These are phyloP conservation scores for Globisporangium abappressorium DNA, from an alignment of 352 stramenopile genomes.

Conservation along the genomic window DNA sequence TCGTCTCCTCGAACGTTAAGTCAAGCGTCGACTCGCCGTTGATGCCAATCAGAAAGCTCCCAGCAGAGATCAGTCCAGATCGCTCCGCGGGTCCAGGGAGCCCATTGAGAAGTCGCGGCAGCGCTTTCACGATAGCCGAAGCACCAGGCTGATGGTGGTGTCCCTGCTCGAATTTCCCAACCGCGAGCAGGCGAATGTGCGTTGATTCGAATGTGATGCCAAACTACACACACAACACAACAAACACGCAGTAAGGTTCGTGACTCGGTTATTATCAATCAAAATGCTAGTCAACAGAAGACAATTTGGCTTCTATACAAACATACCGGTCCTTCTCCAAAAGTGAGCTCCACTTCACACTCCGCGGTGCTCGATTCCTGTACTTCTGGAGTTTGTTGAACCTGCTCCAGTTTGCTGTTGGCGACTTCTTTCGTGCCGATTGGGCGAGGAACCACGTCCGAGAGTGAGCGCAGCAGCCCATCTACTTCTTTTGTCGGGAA, in stretches of 20 bases:
- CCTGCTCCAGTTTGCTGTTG: not conserved
- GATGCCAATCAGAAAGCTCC: constrained; percentile 68
- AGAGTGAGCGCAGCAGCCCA: constrained; percentile 29
- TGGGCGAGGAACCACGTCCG: constrained; percentile 41
- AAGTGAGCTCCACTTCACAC: constrained; percentile 64
- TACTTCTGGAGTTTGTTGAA: not conserved
- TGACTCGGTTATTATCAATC: not conserved
- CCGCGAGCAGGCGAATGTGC: constrained; percentile 57
- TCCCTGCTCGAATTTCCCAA: constrained; percentile 45
- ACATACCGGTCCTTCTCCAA: constrained; percentile 62
- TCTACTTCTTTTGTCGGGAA: constrained; percentile 49
- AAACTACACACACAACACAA: constrained; percentile 29
- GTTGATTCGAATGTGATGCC: constrained; percentile 80
- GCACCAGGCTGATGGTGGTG: constrained; percentile 27
- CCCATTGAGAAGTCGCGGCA: constrained; percentile 56
- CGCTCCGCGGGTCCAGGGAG: constrained; percentile 59
- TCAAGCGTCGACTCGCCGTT: constrained; percentile 67
- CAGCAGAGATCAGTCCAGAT: constrained; percentile 41
- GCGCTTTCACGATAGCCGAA: constrained; percentile 67
- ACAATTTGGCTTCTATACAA: not conserved
- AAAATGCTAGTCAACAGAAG: not conserved
- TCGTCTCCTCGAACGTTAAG: constrained; percentile 61
- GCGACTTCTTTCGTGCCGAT: constrained; percentile 15
- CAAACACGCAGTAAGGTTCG: not conserved
- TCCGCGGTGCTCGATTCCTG: constrained; percentile 9